Evolutionary conservation across 805 yeast genomes (phyloP), one percentile per base, ranked within the genome.

Genomic region (Yarrowia keelungensis): DNA sequence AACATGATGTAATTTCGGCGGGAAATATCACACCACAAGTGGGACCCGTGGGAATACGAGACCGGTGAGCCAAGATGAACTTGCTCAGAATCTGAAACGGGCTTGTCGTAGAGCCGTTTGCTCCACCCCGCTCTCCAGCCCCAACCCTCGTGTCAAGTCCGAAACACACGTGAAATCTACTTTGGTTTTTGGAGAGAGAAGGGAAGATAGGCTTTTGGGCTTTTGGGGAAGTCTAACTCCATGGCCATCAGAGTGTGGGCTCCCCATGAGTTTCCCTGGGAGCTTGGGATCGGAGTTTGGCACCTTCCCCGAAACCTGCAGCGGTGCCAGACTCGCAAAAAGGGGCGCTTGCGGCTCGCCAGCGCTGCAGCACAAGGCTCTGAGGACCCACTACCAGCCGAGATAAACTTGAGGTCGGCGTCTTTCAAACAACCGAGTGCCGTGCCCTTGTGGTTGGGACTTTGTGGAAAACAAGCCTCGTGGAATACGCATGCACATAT

Each of bases 131-230:
- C 7, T 5, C 32, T 2, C 32, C 32, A 26, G 32, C 32, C 32
- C 32, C 32, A 26, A 26, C 32, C 19, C 32, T 26, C 32, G 32
- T 26, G 43, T 11, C 16, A 51, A 16, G 45, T 53, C 59, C 59
- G 45, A 53, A 16, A 53, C 45, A 36, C 58, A 53, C 59, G 59
- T 53, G 59, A 53, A 53, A 53, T 53, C 11, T 38, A 12, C 32
- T 26, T 26, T 26, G 32, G 32, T 26, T 26, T 26, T 26, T 26
- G 32, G 32, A 26, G 32, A 26, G 32, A 5, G 32, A 26, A 1
- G 32, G 7, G 12, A 38, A 53, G 59, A 53, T 53, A 53, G 59
- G 59, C 59, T 53, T 51, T 53, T 19, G 8, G 32, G 32, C 32
- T 26, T 26, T 26, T 26, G 32, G 32, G 3, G 7, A 53, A 39